Evolutionary conservation across 2,329 filamentous ascomycete species (phyloP).

Genomic region (Paraphaeosphaeria sporulosa): DNA sequence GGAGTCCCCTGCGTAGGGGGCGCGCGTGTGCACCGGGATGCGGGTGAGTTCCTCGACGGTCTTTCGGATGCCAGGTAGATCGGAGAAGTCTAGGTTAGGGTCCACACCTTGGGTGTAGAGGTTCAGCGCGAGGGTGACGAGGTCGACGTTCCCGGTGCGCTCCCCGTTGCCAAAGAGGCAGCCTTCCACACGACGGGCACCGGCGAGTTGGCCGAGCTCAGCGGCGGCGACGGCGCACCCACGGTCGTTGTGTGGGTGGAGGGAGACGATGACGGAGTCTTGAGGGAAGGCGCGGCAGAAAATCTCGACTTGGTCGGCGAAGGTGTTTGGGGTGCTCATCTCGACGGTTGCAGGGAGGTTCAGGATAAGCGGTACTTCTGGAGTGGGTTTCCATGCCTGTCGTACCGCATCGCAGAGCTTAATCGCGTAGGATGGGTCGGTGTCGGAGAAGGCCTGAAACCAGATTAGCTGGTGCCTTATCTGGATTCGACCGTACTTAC

Average conservation of each 20-base stretch:
- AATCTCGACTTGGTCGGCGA: constrained; percentile 95
- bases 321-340: constrained; percentile 92
- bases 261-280: constrained; percentile 84
- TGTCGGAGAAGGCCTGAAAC: constrained; percentile 77
- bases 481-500: constrained; percentile 31
- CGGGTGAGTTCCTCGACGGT: constrained; percentile 92
- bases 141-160: constrained; percentile 92
- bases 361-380: constrained; percentile 86
- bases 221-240: constrained; percentile 89
- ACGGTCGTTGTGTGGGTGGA: constrained; percentile 94
- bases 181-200: constrained; percentile 91
- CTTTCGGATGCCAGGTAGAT: constrained; percentile 85
- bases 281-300: constrained; percentile 88
- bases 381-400: constrained; percentile 85
- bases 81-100: constrained; percentile 87
- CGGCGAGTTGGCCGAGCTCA: constrained; percentile 94
- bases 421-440: constrained; percentile 81
- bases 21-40: constrained; percentile 88
- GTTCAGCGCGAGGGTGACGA: constrained; percentile 91
- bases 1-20: constrained; percentile 88
- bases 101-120: constrained; percentile 92
- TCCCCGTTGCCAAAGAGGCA: constrained; percentile 95
- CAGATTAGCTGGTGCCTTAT: no score
- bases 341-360: constrained; percentile 97
- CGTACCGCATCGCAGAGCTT: constrained; percentile 92